Conservation (phyloP, 345 rosid species). For the Populus simonii region DNA sequence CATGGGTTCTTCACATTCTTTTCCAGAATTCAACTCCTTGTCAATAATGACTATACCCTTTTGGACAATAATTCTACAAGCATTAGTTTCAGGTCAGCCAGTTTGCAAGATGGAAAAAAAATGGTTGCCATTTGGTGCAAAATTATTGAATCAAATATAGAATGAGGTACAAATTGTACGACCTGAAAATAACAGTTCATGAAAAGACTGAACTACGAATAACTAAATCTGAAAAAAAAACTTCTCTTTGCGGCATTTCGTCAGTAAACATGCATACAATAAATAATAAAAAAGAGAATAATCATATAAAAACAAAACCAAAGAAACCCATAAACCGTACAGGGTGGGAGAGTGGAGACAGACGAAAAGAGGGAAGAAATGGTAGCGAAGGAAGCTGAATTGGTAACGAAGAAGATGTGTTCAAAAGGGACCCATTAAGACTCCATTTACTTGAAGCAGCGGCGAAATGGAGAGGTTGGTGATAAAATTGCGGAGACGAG, state of each 20-base stretch:
- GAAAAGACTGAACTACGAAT: not conserved
- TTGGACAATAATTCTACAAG: not conserved
- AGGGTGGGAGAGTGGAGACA: slow-evolving; percentile 28
- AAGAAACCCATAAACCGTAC: slow-evolving; percentile 32
- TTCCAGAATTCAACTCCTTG: not conserved
- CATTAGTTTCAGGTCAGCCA: not conserved
- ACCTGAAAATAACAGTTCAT: not conserved
- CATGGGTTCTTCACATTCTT: not conserved
- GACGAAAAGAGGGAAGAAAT: slow-evolving; percentile 15
- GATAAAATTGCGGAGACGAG: slow-evolving; percentile 26
- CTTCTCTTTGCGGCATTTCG: not conserved
- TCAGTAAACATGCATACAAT: not conserved
- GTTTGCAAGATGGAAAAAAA: not conserved
- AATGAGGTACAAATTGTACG: not conserved
- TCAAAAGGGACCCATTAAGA: not conserved
- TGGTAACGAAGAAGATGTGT: not conserved
- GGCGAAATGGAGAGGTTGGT: slow-evolving; percentile 12
- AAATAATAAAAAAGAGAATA: not conserved
- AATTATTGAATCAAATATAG: not conserved
- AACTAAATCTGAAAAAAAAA: not conserved
- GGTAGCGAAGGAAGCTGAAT: not conserved
- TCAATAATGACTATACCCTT: not conserved
- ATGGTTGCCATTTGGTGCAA: not conserved
- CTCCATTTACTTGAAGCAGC: slow-evolving; percentile 11
- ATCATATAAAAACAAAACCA: not conserved